Evolutionary conservation across 169 alveolate genomes (phyloP).

Genomic region (Nephromyces sp.): DNA sequence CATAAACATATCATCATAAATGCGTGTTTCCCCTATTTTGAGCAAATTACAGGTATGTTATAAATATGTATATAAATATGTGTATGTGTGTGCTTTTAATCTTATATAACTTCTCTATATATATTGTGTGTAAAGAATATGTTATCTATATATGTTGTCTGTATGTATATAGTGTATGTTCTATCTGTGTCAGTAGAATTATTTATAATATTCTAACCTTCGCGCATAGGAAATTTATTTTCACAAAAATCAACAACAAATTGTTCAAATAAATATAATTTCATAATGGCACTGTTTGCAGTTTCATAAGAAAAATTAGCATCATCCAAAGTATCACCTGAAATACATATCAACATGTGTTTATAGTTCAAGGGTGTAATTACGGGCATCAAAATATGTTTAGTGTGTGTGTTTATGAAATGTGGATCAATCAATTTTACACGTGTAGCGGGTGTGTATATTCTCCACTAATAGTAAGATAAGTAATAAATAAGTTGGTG

Average conservation of each 20-base stretch:
- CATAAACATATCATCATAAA: neutral
- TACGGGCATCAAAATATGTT: too few relatives aligned
- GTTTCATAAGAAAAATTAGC: slow-evolving; percentile 48
- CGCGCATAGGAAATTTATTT: slow-evolving; percentile 4
- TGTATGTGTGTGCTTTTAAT: too few relatives aligned
- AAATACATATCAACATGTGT: neutral
- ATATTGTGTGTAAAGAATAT: neutral
- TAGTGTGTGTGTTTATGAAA: too few relatives aligned
- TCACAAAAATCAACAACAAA: slow-evolving; percentile 54
- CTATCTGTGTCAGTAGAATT: too few relatives aligned
- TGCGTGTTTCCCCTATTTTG: neutral
- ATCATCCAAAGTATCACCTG: slow-evolving; percentile 28
- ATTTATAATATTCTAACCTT: too few relatives aligned
- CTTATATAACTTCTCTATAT: neutral
- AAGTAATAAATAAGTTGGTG: too few relatives aligned
- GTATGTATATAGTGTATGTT: neutral
- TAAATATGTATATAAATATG: too few relatives aligned
- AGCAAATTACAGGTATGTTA: too few relatives aligned
- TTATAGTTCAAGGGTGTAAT: too few relatives aligned
- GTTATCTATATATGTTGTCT: neutral
- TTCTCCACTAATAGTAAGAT: too few relatives aligned
- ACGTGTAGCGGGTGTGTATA: too few relatives aligned
- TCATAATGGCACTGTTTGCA: slow-evolving; percentile 68
- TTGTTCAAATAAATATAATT: slow-evolving; percentile 62
- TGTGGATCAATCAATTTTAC: too few relatives aligned